phyloP scores from a whole-genome alignment of 306 rosid species.

The Ormosia emarginata region DNA sequence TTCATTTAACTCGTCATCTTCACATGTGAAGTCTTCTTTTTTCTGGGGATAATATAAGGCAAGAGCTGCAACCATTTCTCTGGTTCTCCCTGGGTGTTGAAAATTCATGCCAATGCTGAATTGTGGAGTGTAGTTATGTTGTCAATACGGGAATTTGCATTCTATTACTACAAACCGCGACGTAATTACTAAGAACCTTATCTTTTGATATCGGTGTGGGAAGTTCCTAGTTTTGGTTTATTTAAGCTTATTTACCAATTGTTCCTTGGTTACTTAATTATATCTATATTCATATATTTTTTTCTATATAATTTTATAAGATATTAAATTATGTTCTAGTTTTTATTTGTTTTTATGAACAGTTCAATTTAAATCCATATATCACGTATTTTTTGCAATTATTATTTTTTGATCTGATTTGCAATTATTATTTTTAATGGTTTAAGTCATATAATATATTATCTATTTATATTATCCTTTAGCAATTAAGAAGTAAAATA shows the following conservation, averaged over 20 bases:
- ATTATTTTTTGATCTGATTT: no score
- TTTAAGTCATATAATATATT: no score
- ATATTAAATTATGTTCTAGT: no score
- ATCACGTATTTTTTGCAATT: no score
- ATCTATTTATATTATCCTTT: no score
- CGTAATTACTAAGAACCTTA: background rate
- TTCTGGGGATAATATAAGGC: background rate
- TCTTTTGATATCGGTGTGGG: background rate
- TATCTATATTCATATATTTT: no score
- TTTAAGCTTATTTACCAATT: background rate
- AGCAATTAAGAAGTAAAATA: no score
- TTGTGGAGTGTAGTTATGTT: background rate
- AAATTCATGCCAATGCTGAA: conserved; percentile 8
- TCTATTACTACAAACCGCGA: background rate
- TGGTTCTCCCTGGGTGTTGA: background rate
- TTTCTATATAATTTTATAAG: background rate
- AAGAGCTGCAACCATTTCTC: background rate
- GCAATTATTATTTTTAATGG: no score
- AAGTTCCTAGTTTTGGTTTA: background rate
- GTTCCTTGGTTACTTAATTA: background rate
- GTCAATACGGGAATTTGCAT: background rate
- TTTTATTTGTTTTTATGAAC: no score
- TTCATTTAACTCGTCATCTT: background rate
- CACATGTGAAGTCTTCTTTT: background rate
- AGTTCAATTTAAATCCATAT: no score